Conservation (phyloP, 1,284 basidiomycete genomes). For the Cryptococcus amylolentus region DNA sequence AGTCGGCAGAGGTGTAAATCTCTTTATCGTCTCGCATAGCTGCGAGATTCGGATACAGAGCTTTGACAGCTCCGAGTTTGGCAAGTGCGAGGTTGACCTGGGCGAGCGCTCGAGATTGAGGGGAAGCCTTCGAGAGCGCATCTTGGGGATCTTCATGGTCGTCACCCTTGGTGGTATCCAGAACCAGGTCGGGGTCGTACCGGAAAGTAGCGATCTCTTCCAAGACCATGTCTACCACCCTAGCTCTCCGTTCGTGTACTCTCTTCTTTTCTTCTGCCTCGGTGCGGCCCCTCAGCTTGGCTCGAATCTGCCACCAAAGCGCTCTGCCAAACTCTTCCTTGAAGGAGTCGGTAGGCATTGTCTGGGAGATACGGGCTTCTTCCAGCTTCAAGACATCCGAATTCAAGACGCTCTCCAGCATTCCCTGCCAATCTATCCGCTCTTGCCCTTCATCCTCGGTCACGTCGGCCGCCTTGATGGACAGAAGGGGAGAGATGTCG, state of each 20-base stretch:
- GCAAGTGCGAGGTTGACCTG: slow-evolving; percentile 71
- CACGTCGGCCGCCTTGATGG: slow-evolving; percentile 7
- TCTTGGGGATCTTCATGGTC: slow-evolving; percentile 26
- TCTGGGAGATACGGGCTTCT: slow-evolving; percentile 76
- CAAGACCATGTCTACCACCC: slow-evolving; percentile 75
- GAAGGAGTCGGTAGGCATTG: slow-evolving; percentile 64
- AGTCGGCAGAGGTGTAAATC: slow-evolving; percentile 61
- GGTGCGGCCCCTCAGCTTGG: slow-evolving; percentile 73
- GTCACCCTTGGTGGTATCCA: slow-evolving; percentile 3
- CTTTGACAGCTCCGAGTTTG: slow-evolving; percentile 76
- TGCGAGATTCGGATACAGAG: slow-evolving; percentile 79
- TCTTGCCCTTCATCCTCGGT: slow-evolving; percentile 63
- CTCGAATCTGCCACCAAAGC: slow-evolving; percentile 88
- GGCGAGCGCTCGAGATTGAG: slow-evolving; percentile 59
- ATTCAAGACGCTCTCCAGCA: slow-evolving; percentile 84
- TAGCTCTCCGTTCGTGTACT: slow-evolving; percentile 75
- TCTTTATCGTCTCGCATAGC: slow-evolving; percentile 77
- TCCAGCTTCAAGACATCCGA: slow-evolving; percentile 92
- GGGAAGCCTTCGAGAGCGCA: slow-evolving; percentile 7
- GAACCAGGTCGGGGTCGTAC: slow-evolving; percentile 17
- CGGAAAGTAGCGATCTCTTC: slow-evolving; percentile 76
- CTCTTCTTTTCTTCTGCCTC: slow-evolving; percentile 77
- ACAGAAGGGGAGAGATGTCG: slow-evolving; percentile 1
- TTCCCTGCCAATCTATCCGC: slow-evolving; percentile 88
- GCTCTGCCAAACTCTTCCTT: slow-evolving; percentile 63